Evolutionary conservation across 176 grass and related monocot species (phyloP).

Genomic region (Musa beccarii): DNA sequence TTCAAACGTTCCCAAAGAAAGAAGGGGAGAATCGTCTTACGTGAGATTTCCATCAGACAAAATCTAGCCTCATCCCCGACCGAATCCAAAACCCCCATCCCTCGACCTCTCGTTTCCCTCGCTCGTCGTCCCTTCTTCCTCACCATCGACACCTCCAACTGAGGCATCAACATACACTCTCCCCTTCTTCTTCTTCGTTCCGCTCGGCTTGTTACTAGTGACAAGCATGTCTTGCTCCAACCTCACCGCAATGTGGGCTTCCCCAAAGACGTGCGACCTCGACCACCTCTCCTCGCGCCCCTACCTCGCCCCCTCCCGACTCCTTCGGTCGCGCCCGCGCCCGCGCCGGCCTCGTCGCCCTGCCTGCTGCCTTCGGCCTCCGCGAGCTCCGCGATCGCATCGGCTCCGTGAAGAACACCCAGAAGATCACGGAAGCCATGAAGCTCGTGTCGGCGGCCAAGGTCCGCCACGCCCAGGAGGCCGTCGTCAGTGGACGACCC

Average conservation of each 20-base stretch:
- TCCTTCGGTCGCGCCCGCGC: not conserved
- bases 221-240: constrained; percentile 1
- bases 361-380: not conserved
- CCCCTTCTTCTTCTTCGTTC: not conserved
- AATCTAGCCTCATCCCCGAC: constrained; percentile 1
- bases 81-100: not conserved
- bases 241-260: not conserved
- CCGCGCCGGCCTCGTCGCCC: not conserved
- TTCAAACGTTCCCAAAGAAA: not conserved
- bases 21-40: too few species aligned
- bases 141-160: not conserved
- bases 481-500: constrained; percentile 2
- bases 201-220: not conserved
- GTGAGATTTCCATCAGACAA: not conserved
- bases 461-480: constrained; percentile 4
- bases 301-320: not conserved
- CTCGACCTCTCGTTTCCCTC: not conserved
- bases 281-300: not conserved
- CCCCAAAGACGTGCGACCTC: not conserved
- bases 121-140: not conserved
- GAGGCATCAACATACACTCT: not conserved
- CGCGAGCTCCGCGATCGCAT: constrained; percentile 8
- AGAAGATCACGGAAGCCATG: constrained; percentile 12
- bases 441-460: constrained; percentile 5
- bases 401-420: constrained; percentile 6